phyloP scores from a whole-genome alignment of 352 stramenopile species.

The Thraustochytrium sp. region DNA sequence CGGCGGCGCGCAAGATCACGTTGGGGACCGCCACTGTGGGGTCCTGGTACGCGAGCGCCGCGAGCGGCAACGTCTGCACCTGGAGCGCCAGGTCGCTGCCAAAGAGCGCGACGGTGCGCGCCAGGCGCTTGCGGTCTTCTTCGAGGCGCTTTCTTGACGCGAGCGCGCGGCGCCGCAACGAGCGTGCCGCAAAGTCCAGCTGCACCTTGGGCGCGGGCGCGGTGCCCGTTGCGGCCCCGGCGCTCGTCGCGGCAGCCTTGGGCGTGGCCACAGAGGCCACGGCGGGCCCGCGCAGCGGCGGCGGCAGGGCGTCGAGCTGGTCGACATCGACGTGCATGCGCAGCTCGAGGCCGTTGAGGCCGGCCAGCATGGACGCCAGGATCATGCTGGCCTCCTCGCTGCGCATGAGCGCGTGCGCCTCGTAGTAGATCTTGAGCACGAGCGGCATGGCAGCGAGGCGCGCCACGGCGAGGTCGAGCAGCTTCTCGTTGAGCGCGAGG shows the following conservation, averaged over 20 bases:
- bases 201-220: not conserved
- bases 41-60: not conserved
- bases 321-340: constrained; percentile 1
- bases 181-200: not conserved
- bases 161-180: not conserved
- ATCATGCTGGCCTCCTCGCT: constrained; percentile 15
- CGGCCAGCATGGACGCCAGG: constrained; percentile 20
- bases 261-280: not conserved
- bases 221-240: not conserved
- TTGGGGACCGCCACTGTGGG: not conserved
- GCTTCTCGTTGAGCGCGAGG: constrained; percentile 23
- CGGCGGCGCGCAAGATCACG: not conserved
- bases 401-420: constrained; percentile 26
- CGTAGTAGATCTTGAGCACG: not conserved
- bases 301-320: not conserved
- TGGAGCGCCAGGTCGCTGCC: not conserved
- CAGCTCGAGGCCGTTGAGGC: constrained; percentile 17
- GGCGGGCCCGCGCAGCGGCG: not conserved
- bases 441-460: not conserved
- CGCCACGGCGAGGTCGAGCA: not conserved
- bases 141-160: not conserved
- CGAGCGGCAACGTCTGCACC: not conserved
- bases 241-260: not conserved
- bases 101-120: not conserved
- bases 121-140: not conserved